Evolutionary conservation across 148 eudicot species (phyloP).

Genomic region (Vaccinium myrtillus): DNA sequence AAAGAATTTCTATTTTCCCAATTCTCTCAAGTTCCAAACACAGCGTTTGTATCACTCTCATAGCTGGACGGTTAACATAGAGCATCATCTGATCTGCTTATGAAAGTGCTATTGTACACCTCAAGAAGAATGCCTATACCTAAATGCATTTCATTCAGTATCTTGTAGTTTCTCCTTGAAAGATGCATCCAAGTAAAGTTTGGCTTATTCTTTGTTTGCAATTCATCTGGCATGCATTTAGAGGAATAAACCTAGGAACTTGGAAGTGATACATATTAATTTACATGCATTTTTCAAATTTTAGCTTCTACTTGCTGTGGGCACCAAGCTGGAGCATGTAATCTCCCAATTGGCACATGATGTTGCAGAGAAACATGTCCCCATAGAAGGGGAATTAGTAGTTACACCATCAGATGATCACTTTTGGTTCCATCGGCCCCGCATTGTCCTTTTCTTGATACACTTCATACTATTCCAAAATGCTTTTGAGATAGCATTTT

Average conservation of each 20-base stretch:
- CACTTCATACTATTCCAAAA: slow-evolving; percentile 31
- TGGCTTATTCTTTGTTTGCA: not conserved
- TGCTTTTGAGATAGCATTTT: slow-evolving; percentile 30
- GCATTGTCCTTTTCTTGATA: slow-evolving; percentile 20
- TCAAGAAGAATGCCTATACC: no score
- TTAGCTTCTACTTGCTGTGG: slow-evolving; percentile 9
- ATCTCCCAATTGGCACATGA: slow-evolving; percentile 8
- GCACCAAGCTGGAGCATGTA: slow-evolving; percentile 6
- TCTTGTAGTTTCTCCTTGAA: not conserved
- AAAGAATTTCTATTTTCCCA: no score
- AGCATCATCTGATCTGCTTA: not conserved
- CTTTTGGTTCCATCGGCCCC: slow-evolving; percentile 37
- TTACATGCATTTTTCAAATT: not conserved
- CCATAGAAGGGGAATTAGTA: not conserved
- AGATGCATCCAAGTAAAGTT: not conserved
- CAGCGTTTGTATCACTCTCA: not conserved
- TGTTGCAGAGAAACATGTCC: slow-evolving; percentile 13
- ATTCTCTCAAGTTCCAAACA: no score
- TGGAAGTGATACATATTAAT: not conserved
- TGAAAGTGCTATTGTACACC: not conserved
- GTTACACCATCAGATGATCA: slow-evolving; percentile 28
- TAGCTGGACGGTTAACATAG: not conserved
- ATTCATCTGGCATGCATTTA: not conserved
- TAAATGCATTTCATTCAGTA: not conserved
- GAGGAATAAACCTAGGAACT: not conserved